phyloP scores from a whole-genome alignment of 345 rosid species.

The Arabidopsis arenosa region DNA sequence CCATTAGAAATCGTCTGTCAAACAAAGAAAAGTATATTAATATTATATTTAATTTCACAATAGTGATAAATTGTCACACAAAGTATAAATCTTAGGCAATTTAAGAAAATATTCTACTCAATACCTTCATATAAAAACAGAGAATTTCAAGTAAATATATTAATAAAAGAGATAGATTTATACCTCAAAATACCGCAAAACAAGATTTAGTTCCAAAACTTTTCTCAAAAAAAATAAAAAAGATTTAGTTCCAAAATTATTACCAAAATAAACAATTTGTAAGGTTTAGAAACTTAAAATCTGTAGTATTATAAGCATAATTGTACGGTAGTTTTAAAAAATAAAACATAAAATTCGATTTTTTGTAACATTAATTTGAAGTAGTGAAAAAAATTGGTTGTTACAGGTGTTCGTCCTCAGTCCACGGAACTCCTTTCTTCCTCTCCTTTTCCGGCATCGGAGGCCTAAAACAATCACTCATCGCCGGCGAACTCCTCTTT shows the following conservation, averaged over 20 bases:
- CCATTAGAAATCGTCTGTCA: constrained; percentile 80
- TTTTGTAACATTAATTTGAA: background rate
- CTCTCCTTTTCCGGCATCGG: constrained; percentile 72
- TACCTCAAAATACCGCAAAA: too few species aligned
- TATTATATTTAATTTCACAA: background rate
- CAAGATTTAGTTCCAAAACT: too few species aligned
- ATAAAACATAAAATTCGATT: too few species aligned
- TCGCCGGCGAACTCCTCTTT: constrained; percentile 62
- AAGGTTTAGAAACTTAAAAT: too few species aligned
- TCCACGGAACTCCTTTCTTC: constrained; percentile 99
- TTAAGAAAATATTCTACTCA: background rate
- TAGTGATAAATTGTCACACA: background rate
- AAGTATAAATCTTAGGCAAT: background rate
- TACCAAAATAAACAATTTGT: too few species aligned
- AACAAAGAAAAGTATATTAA: background rate
- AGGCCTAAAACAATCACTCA: constrained; percentile 40
- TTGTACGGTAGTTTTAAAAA: too few species aligned
- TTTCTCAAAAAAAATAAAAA: too few species aligned
- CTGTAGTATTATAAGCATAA: too few species aligned
- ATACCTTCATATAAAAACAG: background rate
- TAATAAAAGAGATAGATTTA: too few species aligned
- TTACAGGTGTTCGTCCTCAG: constrained; percentile 98
- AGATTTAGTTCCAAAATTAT: too few species aligned
- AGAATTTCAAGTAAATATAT: too few species aligned
- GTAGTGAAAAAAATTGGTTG: background rate